Percentiles rank a stretch among this genome's conserved stretches.
Evolutionary conservation across 148 eudicot species (phyloP).

Genomic region (Camellia granthamiana): DNA sequence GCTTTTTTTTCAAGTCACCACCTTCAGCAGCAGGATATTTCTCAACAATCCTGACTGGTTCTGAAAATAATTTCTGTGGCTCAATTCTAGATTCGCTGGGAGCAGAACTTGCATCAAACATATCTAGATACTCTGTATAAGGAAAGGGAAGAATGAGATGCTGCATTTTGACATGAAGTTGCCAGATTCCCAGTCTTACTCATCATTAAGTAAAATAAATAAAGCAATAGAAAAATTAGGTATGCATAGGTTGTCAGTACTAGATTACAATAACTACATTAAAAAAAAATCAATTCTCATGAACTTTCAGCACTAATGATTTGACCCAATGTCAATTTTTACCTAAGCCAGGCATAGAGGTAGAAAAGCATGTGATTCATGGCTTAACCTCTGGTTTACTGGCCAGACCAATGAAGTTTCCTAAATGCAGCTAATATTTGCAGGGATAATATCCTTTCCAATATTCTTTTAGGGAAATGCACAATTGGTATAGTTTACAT

Average conservation of each 20-base stretch:
- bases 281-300: background rate
- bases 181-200: background rate
- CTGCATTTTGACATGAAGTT: slow-evolving; percentile 7
- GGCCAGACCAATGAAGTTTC: slow-evolving; percentile 4
- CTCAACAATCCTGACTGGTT: slow-evolving; percentile 76
- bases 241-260: background rate
- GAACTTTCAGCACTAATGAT: background rate
- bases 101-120: slow-evolving; percentile 84
- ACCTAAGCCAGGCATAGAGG: background rate
- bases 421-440: slow-evolving; percentile 2
- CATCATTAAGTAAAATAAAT: background rate
- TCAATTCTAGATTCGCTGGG: slow-evolving; percentile 62
- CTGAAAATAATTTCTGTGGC: slow-evolving; percentile 70
- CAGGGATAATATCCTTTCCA: background rate
- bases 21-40: slow-evolving; percentile 96
- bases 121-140: slow-evolving; percentile 80
- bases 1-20: slow-evolving; percentile 78
- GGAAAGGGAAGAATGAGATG: slow-evolving; percentile 8
- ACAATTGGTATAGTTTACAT: background rate
- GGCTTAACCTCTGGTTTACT: background rate
- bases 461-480: background rate
- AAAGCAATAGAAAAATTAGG: background rate
- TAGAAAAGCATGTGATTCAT: background rate
- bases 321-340: background rate
- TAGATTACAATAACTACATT: background rate